phyloP scores from a whole-genome alignment of 1,284 basidiomycete genomes.

The Vanrija sp. region DNA sequence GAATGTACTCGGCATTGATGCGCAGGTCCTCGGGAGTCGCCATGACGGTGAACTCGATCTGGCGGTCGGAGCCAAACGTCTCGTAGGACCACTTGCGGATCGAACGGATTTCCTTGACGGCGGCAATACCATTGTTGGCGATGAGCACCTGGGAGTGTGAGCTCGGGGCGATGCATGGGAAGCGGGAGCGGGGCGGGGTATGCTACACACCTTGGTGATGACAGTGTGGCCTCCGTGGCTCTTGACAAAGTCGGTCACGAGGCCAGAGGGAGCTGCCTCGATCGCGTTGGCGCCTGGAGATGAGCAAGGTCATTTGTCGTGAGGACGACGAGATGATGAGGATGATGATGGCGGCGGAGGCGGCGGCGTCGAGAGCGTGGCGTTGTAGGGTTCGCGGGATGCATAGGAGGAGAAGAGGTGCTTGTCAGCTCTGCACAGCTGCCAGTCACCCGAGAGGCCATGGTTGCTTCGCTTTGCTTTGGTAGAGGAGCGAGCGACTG shows the following conservation, averaged over 20 bases:
- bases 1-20: conserved; percentile 99
- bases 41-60: conserved; percentile 99
- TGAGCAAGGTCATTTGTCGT: too few species aligned
- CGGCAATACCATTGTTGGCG: conserved; percentile 97
- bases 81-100: conserved; percentile 99
- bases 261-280: conserved; percentile 72
- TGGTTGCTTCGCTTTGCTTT: too few species aligned
- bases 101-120: conserved; percentile 98
- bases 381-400: neutral
- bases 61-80: conserved; percentile 93
- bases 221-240: conserved; percentile 92
- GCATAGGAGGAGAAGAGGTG: neutral
- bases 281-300: conserved; percentile 84
- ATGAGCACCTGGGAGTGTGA: conserved; percentile 71
- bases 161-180: neutral
- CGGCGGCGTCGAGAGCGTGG: neutral
- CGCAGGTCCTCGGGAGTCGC: conserved; percentile 93
- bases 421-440: neutral
- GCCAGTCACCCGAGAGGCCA: neutral
- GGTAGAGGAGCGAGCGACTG: neutral
- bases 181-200: too few species aligned
- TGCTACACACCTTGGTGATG: conserved; percentile 79
- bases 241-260: conserved; percentile 88
- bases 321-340: neutral
- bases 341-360: neutral